Evolutionary conservation across 139 green algal species (phyloP).

Genomic region (Volvox africanus): DNA sequence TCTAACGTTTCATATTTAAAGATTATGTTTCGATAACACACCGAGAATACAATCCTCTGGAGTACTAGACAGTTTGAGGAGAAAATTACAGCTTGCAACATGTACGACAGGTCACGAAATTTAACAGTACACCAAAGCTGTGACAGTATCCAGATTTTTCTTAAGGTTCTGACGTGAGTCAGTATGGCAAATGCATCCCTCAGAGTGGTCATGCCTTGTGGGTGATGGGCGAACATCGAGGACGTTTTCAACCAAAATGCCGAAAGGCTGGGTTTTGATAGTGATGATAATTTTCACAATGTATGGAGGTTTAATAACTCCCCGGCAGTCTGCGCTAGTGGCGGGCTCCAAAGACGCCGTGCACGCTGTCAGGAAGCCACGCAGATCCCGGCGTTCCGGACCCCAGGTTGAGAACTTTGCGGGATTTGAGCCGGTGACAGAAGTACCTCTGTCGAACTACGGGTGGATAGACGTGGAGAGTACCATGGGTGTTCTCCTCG

Average conservation of each 20-base stretch:
- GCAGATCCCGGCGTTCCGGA: not conserved
- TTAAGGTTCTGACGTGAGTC: no score
- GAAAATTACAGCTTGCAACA: no score
- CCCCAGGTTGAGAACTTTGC: not conserved
- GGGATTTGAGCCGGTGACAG: not conserved
- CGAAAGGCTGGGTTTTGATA: not conserved
- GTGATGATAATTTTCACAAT: not conserved
- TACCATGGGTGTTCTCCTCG: not conserved
- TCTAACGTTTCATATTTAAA: conserved; percentile 25
- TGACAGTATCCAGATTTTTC: no score
- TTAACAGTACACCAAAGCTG: no score
- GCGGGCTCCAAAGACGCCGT: not conserved
- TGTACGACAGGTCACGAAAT: not conserved
- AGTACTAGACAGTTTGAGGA: no score
- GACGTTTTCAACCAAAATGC: not conserved
- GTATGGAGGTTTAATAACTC: not conserved
- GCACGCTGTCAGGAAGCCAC: not conserved
- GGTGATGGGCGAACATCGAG: no score
- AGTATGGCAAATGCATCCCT: no score
- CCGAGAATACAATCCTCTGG: no score
- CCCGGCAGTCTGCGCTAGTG: not conserved
- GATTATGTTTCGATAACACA: no score
- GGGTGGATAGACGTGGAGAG: not conserved
- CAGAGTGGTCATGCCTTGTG: no score
- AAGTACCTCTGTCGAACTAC: conserved; percentile 14